Conservation (phyloP, 2,329 filamentous ascomycete genomes). For the Xylogone sp. region DNA sequence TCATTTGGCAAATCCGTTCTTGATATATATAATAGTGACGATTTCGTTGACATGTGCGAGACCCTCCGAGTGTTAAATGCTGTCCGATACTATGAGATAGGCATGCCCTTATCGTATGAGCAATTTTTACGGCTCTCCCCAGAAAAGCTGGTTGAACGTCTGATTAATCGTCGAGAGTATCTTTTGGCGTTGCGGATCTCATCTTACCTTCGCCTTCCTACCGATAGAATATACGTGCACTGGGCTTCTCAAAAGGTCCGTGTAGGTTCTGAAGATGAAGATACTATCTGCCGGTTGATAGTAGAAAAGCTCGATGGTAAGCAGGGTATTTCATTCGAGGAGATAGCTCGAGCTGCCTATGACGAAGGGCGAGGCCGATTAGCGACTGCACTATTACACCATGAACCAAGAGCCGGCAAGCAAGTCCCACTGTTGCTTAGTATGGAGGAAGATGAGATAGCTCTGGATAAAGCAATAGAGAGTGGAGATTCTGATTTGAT, state of each 20-base stretch:
- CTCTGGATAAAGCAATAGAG: conserved; percentile 93
- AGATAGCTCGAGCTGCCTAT: conserved; percentile 88
- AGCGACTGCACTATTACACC: conserved; percentile 85
- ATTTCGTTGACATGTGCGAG: conserved; percentile 98
- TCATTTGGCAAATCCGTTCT: conserved; percentile 97
- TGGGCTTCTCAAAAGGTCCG: conserved; percentile 97
- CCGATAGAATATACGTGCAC: conserved; percentile 89
- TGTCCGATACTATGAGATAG: conserved; percentile 85
- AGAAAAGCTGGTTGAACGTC: conserved; percentile 78
- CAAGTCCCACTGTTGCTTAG: conserved; percentile 89
- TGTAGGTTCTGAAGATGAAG: conserved; percentile 78
- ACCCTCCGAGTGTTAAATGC: conserved; percentile 89
- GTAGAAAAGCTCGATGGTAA: conserved; percentile 85
- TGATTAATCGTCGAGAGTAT: conserved; percentile 89
- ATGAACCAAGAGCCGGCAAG: conserved; percentile 91
- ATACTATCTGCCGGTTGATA: conserved; percentile 79
- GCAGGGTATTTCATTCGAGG: conserved; percentile 90
- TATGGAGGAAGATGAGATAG: conserved; percentile 95
- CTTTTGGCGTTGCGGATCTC: conserved; percentile 85
- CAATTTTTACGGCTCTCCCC: conserved; percentile 90
- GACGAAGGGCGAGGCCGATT: conserved; percentile 88
- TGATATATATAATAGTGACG: conserved; percentile 95
- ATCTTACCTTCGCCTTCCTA: conserved; percentile 78
- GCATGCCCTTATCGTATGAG: conserved; percentile 86
- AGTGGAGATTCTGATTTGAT: conserved; percentile 92